Conservation (phyloP, 1,284 basidiomycete genomes). For the Anthracocystis setariae region DNA sequence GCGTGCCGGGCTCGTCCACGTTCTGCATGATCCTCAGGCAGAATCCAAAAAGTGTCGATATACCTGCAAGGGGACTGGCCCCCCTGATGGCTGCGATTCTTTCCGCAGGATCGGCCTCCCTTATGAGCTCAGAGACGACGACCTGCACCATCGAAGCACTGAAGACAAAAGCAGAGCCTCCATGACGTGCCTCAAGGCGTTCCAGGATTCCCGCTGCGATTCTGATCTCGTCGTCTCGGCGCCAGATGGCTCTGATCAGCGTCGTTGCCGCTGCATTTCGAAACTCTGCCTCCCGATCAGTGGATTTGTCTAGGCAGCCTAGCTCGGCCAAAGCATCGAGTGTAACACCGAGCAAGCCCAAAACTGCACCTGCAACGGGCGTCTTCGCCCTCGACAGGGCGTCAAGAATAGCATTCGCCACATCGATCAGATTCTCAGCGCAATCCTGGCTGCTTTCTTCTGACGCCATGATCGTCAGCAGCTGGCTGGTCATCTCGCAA, state of each 20-base stretch:
- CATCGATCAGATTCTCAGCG: not conserved
- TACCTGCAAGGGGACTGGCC: not conserved
- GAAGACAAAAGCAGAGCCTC: not conserved
- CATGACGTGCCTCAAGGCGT: constrained; percentile 5
- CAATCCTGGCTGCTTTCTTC: constrained; percentile 1
- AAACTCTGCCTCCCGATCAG: not conserved
- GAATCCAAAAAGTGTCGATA: not conserved
- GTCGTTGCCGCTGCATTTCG: not conserved
- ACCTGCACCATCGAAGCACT: not conserved
- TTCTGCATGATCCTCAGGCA: constrained; percentile 9
- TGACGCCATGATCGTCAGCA: constrained; percentile 2
- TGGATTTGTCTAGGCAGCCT: not conserved
- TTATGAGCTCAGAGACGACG: constrained; percentile 2
- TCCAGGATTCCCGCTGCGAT: constrained; percentile 13
- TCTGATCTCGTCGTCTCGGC: not conserved
- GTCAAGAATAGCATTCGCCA: constrained; percentile 4
- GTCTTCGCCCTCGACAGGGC: constrained; percentile 10
- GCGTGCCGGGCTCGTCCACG: not conserved
- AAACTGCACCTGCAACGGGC: not conserved
- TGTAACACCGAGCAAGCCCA: constrained; percentile 14
- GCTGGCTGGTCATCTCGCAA: constrained; percentile 4
- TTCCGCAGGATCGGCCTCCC: not conserved
- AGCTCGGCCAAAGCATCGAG: constrained; percentile 20
- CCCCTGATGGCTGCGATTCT: not conserved
- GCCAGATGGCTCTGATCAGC: constrained; percentile 12